phyloP scores from a whole-genome alignment of 2,329 filamentous ascomycete genomes.

The Trichocomaceae sp. region DNA sequence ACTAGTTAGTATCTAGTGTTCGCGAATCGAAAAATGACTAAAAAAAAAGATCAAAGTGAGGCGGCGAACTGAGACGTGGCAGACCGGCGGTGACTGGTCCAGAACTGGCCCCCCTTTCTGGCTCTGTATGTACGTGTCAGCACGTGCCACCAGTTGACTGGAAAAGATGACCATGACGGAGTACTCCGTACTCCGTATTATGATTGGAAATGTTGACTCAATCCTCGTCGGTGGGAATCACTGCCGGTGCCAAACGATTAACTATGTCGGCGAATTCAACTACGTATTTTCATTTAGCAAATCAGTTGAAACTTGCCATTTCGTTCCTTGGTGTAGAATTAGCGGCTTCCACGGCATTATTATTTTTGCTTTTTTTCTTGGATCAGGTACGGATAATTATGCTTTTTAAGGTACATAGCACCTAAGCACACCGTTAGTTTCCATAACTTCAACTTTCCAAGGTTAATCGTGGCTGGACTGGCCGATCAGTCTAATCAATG shows the following conservation, averaged over 20 bases:
- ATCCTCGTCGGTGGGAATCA: not conserved
- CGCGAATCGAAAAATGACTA: not conserved
- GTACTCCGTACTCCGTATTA: no score
- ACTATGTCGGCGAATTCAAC: not conserved
- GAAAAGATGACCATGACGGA: not conserved
- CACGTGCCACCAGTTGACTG: not conserved
- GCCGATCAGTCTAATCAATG: not conserved
- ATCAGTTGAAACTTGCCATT: not conserved
- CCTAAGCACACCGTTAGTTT: not conserved
- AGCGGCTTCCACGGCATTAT: not conserved
- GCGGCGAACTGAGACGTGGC: conserved; percentile 7
- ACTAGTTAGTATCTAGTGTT: not conserved
- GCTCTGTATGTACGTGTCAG: not conserved
- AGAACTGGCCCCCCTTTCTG: not conserved
- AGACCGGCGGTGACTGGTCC: not conserved
- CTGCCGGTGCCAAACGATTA: not conserved
- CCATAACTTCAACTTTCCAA: no score
- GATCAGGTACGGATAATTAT: not conserved
- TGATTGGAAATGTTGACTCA: not conserved
- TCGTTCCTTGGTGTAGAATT: not conserved
- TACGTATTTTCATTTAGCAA: not conserved
- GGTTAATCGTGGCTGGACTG: not conserved
- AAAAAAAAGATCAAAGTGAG: conserved; percentile 1
- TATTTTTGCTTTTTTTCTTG: not conserved
- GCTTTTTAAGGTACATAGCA: no score